A percentile compares a stretch with the other conserved stretches of the same genome.
Evolutionary conservation across 805 yeast genomes (phyloP).

Genomic region (Wickerhamiella vanderwaltii): DNA sequence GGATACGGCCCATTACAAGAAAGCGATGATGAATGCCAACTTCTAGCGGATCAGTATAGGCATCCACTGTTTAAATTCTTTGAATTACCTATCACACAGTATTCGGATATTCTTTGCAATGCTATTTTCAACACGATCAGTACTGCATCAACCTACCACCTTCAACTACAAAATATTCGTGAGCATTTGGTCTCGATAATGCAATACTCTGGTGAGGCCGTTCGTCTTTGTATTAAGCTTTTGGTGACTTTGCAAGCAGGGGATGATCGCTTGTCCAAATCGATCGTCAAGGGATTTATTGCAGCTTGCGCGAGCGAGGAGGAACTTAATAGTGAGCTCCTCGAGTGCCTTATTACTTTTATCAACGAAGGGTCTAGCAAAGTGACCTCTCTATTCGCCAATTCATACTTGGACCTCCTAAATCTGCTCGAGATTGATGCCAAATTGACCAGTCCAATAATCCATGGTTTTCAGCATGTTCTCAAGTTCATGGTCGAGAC

Average conservation of each 20-base stretch:
- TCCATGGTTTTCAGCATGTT: neutral
- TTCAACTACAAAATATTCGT: neutral
- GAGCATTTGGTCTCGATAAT: neutral
- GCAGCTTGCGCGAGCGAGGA: too few relatives aligned
- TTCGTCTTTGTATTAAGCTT: neutral
- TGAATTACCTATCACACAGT: neutral
- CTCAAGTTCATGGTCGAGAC: neutral
- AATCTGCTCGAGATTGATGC: too few relatives aligned
- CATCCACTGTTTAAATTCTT: neutral
- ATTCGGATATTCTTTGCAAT: neutral
- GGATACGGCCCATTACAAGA: neutral
- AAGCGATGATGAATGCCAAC: slow-evolving; percentile 4
- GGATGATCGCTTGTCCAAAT: too few relatives aligned
- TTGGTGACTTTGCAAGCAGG: too few relatives aligned
- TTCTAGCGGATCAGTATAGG: neutral
- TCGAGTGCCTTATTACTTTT: too few relatives aligned
- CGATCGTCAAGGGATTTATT: too few relatives aligned
- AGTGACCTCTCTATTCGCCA: too few relatives aligned
- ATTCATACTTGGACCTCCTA: too few relatives aligned
- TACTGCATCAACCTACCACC: neutral
- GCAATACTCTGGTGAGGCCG: neutral
- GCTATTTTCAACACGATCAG: neutral
- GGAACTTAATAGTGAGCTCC: too few relatives aligned
- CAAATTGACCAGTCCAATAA: neutral
- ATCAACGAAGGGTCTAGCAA: too few relatives aligned